Evolutionary conservation across 139 green algal species (phyloP).

Genomic region (Picochlorum sp.): DNA sequence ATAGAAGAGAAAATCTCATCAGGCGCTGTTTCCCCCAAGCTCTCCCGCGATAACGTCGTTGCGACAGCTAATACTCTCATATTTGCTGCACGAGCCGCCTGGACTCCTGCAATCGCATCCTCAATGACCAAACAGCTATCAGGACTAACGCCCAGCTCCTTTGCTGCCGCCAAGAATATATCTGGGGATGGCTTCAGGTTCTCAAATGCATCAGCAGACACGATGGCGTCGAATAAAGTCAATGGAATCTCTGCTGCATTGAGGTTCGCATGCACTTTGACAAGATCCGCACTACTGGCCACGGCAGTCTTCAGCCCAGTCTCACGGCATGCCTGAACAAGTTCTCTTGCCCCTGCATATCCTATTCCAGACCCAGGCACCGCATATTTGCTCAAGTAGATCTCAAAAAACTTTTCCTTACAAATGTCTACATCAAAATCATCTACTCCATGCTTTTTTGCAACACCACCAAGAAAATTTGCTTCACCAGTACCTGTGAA

Average conservation of each 20-base stretch:
- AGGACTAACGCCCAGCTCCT: conserved; percentile 36
- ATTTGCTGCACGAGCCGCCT: conserved; percentile 41
- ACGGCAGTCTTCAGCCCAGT: conserved; percentile 55
- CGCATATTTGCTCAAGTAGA: conserved; percentile 42
- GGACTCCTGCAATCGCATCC: conserved; percentile 57
- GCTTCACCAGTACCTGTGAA: conserved; percentile 49
- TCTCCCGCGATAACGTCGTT: conserved; percentile 35
- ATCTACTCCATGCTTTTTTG: conserved; percentile 16
- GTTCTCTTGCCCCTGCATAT: conserved; percentile 38
- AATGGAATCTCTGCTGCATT: conserved; percentile 37
- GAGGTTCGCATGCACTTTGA: conserved; percentile 68
- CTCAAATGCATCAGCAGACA: conserved; percentile 57
- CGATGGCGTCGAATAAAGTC: conserved; percentile 48
- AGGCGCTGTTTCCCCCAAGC: conserved; percentile 32
- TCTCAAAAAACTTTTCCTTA: conserved; percentile 58
- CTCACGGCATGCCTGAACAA: conserved; percentile 41
- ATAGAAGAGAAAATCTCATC: conserved; percentile 39
- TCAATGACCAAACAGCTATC: conserved; percentile 61
- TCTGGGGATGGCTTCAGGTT: conserved; percentile 52
- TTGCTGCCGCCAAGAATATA: conserved; percentile 60
- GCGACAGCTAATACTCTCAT: conserved; percentile 57
- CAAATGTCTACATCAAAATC: conserved; percentile 32
- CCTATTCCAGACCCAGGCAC: conserved; percentile 31
- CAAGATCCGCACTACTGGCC: conserved; percentile 56
- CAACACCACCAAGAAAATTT: conserved; percentile 48